phyloP scores from a whole-genome alignment of 2,329 filamentous ascomycete genomes.

The Apiospora phragmitis region DNA sequence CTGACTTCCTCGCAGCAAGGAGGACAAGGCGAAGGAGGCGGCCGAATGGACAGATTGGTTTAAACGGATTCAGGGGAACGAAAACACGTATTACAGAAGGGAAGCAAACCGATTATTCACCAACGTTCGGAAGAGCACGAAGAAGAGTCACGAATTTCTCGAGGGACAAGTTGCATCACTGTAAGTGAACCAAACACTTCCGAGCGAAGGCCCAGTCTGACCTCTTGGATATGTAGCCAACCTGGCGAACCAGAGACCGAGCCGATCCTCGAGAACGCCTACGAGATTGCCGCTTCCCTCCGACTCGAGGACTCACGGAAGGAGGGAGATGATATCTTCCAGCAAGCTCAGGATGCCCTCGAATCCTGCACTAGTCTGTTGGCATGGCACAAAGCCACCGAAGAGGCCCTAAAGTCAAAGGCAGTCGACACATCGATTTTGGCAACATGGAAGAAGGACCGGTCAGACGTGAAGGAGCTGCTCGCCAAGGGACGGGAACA shows the following conservation, averaged over 20 bases:
- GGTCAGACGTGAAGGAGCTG: conserved; percentile 31
- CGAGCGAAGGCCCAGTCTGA: not conserved
- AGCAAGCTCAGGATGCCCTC: conserved; percentile 22
- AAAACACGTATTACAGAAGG: not conserved
- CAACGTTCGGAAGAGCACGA: not conserved
- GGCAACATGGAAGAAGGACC: conserved; percentile 34
- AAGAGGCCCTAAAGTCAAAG: conserved; percentile 25
- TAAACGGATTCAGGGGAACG: not conserved
- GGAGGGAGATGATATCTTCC: conserved; percentile 26
- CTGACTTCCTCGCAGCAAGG: not conserved
- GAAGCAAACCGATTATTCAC: not conserved
- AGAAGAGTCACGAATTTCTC: not conserved
- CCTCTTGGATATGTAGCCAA: not conserved
- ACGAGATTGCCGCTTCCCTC: not conserved
- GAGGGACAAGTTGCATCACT: not conserved
- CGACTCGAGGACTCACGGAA: not conserved
- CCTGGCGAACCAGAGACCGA: not conserved
- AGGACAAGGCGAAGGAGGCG: no score
- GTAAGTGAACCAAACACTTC: not conserved
- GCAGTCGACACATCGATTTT: conserved; percentile 18
- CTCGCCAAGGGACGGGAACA: conserved; percentile 32
- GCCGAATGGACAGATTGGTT: not conserved
- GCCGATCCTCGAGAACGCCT: not conserved
- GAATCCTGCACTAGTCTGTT: conserved; percentile 28
- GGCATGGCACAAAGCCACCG: conserved; percentile 28